Evolutionary conservation across 495 filamentous ascomycete species (phyloP).

Genomic region (Talaromyces liani): DNA sequence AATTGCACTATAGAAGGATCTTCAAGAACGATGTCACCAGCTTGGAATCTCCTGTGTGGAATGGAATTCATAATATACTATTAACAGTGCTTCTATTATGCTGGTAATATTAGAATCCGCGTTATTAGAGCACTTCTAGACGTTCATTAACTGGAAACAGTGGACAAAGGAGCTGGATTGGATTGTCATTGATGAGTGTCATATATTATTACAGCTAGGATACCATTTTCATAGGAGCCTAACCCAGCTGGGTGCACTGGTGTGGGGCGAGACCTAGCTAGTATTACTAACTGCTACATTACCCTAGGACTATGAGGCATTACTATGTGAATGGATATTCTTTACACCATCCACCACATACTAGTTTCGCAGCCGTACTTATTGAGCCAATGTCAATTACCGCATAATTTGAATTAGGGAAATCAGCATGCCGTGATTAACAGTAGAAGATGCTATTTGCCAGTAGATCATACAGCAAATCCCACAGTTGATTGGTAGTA

Average conservation of each 20-base stretch:
- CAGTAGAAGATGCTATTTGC: neutral
- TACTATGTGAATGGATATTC: neutral
- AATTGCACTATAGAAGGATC: conserved; percentile 13
- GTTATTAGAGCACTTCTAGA: conserved; percentile 10
- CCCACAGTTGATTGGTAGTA: neutral
- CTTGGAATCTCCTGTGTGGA: conserved; percentile 13
- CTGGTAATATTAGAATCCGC: conserved; percentile 13
- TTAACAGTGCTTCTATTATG: conserved; percentile 13
- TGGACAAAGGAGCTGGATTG: conserved; percentile 12
- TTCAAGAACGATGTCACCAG: conserved; percentile 6
- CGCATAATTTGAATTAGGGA: too few relatives aligned
- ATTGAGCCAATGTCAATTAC: neutral
- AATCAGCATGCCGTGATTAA: too few relatives aligned
- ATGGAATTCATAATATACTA: conserved; percentile 11
- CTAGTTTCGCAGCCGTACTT: neutral
- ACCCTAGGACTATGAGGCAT: conserved; percentile 8
- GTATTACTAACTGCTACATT: conserved; percentile 20
- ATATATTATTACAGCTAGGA: conserved; percentile 15
- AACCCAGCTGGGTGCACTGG: conserved; percentile 12
- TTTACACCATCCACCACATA: neutral
- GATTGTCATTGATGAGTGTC: conserved; percentile 17
- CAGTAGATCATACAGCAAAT: neutral
- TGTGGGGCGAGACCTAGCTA: conserved; percentile 11
- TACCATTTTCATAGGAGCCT: conserved; percentile 10
- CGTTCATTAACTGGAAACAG: conserved; percentile 16